phyloP scores from a whole-genome alignment of 345 rosid genomes.

The Kandelia obovata region DNA sequence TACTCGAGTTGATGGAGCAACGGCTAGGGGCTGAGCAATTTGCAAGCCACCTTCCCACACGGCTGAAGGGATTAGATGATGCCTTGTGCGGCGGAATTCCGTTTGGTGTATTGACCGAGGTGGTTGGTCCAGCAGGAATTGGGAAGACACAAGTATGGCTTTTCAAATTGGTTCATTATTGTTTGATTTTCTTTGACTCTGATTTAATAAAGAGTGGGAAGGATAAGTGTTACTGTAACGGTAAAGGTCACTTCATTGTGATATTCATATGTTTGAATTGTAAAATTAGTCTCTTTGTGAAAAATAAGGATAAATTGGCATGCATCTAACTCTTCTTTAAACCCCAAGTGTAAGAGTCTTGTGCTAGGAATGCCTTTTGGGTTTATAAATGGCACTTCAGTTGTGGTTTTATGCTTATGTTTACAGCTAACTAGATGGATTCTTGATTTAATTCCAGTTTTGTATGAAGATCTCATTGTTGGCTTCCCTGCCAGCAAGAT shows the following conservation, averaged over 20 bases:
- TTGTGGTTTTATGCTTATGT: background rate
- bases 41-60: conserved; percentile 69
- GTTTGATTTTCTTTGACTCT: background rate
- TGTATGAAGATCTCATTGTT: conserved; percentile 72
- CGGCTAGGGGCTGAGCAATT: conserved; percentile 40
- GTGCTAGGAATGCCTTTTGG: too few relatives aligned
- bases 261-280: too few relatives aligned
- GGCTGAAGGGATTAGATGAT: conserved; percentile 64
- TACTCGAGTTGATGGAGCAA: conserved; percentile 47
- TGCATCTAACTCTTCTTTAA: too few relatives aligned
- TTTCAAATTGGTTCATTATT: background rate
- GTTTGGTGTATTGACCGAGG: conserved; percentile 75
- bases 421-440: too few relatives aligned
- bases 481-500: conserved; percentile 61
- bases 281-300: too few relatives aligned
- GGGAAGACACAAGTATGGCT: conserved; percentile 73
- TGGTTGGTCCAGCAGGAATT: conserved; percentile 85
- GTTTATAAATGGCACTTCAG: background rate
- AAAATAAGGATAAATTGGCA: too few relatives aligned
- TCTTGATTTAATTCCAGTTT: conserved; percentile 43
- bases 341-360: too few relatives aligned
- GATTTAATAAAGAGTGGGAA: background rate
- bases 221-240: too few relatives aligned
- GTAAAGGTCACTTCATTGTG: too few relatives aligned
- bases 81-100: conserved; percentile 81